phyloP scores from a whole-genome alignment of 1,139 yeast species.

The Blastobotrys malaysiensis region DNA sequence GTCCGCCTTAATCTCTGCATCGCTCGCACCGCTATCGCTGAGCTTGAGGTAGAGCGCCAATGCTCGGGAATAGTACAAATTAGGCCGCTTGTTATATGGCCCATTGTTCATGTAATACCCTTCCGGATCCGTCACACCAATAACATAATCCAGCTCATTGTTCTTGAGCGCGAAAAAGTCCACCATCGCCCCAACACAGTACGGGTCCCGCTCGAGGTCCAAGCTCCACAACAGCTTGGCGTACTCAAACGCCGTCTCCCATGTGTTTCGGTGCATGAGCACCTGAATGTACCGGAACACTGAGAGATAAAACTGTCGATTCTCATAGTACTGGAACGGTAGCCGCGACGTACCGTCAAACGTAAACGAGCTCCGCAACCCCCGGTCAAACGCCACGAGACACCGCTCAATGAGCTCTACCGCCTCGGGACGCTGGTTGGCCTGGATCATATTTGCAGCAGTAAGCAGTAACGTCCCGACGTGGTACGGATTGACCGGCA shows the following conservation, averaged over 20 bases:
- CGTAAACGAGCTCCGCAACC: constrained; percentile 47
- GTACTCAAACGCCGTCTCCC: constrained; percentile 68
- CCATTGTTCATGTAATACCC: constrained; percentile 34
- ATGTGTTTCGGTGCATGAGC: constrained; percentile 73
- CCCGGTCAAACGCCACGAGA: constrained; percentile 72
- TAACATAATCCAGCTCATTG: constrained; percentile 58
- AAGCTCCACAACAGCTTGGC: constrained; percentile 64
- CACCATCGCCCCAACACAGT: constrained; percentile 76
- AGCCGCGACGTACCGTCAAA: constrained; percentile 55
- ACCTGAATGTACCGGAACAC: constrained; percentile 66
- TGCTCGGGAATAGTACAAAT: constrained; percentile 61
- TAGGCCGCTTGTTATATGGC: constrained; percentile 50
- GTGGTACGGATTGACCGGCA: constrained; percentile 60
- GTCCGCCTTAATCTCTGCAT: constrained; percentile 34
- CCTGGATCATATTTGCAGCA: constrained; percentile 67
- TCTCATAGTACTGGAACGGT: constrained; percentile 70
- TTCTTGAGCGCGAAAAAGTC: constrained; percentile 72
- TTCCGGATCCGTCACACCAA: constrained; percentile 42
- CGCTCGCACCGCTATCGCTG: constrained; percentile 39
- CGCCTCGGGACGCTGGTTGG: constrained; percentile 53
- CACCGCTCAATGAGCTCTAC: constrained; percentile 68
- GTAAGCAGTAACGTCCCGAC: constrained; percentile 75
- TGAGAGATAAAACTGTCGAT: constrained; percentile 71
- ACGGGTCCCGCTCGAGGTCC: constrained; percentile 76
- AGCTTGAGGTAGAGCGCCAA: constrained; percentile 46